phyloP scores from a whole-genome alignment of 1,284 basidiomycete genomes.

The Tilletia caries region DNA sequence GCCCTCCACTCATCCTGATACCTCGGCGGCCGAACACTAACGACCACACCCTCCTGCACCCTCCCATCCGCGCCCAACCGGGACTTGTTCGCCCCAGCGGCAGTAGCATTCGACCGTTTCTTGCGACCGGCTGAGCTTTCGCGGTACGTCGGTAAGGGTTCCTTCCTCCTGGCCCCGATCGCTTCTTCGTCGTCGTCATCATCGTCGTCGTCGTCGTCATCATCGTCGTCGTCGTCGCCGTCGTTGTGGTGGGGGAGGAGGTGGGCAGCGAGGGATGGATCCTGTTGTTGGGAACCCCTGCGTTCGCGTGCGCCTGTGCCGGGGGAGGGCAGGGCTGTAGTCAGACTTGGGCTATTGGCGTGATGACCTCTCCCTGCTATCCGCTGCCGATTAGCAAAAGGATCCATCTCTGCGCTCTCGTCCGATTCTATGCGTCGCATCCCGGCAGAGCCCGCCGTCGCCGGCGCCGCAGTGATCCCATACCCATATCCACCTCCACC shows the following conservation, averaged over 20 bases:
- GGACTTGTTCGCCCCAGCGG: background rate
- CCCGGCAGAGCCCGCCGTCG: too few relatives aligned
- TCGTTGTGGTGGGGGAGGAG: background rate
- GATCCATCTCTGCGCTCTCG: too few relatives aligned
- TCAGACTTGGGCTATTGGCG: too few relatives aligned
- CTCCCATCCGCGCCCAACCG: background rate
- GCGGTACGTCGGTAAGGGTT: background rate
- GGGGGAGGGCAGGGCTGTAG: too few relatives aligned
- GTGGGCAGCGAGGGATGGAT: too few relatives aligned
- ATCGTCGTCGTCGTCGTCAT: background rate
- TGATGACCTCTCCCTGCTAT: too few relatives aligned
- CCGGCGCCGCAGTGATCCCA: too few relatives aligned
- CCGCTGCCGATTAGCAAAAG: too few relatives aligned
- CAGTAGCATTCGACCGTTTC: background rate
- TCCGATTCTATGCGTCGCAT: too few relatives aligned
- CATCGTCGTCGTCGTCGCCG: background rate
- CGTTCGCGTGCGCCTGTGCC: too few relatives aligned
- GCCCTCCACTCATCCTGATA: constrained; percentile 4
- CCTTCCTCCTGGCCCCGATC: background rate
- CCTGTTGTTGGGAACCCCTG: too few relatives aligned
- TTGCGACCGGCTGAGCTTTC: background rate
- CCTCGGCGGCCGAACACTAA: background rate
- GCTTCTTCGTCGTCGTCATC: background rate
- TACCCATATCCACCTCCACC: too few relatives aligned
- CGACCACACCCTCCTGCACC: background rate